A percentile compares a stretch with the other conserved stretches of the same genome.
Conservation (phyloP, 1,284 basidiomycete species). For the Leccinum fallax region DNA sequence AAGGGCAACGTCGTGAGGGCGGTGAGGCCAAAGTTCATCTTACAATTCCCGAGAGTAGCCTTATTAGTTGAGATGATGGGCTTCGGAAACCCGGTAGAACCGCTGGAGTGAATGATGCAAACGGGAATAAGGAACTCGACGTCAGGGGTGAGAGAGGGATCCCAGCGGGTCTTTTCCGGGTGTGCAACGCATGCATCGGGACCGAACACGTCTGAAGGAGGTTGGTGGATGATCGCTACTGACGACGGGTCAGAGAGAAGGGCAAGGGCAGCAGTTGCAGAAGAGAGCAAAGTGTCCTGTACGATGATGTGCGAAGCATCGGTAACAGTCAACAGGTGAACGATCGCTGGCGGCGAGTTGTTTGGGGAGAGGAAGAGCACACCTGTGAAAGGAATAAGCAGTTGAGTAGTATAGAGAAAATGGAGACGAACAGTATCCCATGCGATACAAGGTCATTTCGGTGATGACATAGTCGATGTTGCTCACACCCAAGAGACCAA, state of each 20-base stretch:
- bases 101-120: slow-evolving; percentile 63
- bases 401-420: not conserved
- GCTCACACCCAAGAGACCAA: slow-evolving; percentile 31
- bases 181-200: slow-evolving; percentile 32
- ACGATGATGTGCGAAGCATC: slow-evolving; percentile 44
- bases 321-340: slow-evolving; percentile 55
- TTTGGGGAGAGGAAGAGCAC: slow-evolving; percentile 54
- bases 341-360: slow-evolving; percentile 57
- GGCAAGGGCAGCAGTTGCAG: slow-evolving; percentile 19
- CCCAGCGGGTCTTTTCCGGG: slow-evolving; percentile 38
- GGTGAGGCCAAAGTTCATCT: slow-evolving; percentile 47
- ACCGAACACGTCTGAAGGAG: slow-evolving; percentile 19
- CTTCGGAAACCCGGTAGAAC: slow-evolving; percentile 52
- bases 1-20: slow-evolving; percentile 46
- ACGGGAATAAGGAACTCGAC: slow-evolving; percentile 11
- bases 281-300: slow-evolving; percentile 20
- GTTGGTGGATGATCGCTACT: slow-evolving; percentile 28
- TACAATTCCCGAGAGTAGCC: slow-evolving; percentile 40
- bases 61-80: slow-evolving; percentile 47
- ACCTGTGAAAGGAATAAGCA: slow-evolving; percentile 16
- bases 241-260: slow-evolving; percentile 22
- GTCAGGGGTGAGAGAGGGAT: slow-evolving; percentile 42
- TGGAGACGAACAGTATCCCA: slow-evolving; percentile 33
- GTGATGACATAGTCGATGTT: slow-evolving; percentile 33
- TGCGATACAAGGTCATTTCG: slow-evolving; percentile 32